A percentile compares a stretch with the other conserved stretches of the same genome.
Conservation (phyloP, 2,329 filamentous ascomycete species). For the Neofusicoccum ribis region DNA sequence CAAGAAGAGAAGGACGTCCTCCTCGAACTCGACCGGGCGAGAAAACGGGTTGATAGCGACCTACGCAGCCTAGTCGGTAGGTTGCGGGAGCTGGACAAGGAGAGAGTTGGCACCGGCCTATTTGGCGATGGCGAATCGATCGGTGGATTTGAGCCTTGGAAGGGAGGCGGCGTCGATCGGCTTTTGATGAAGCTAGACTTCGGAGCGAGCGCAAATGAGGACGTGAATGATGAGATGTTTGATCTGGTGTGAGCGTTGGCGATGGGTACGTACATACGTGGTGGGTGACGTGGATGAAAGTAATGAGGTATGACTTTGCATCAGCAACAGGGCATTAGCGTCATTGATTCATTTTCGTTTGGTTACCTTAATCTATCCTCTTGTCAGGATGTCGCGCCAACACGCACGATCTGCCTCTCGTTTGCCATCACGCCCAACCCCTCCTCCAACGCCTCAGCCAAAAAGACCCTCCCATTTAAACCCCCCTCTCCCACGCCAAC, state of each 20-base stretch:
- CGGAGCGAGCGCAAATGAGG: conserved; percentile 26
- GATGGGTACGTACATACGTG: too few relatives aligned
- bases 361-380: too few relatives aligned
- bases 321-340: too few relatives aligned
- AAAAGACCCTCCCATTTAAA: too few relatives aligned
- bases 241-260: not conserved
- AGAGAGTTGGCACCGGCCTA: conserved; percentile 38
- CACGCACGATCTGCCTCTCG: too few relatives aligned
- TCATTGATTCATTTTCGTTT: too few relatives aligned
- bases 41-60: conserved; percentile 64
- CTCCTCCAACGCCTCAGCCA: too few relatives aligned
- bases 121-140: conserved; percentile 24
- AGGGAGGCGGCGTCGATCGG: conserved; percentile 73
- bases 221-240: conserved; percentile 5
- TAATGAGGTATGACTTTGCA: too few relatives aligned
- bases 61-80: conserved; percentile 63
- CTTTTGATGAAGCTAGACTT: conserved; percentile 89
- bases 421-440: too few relatives aligned
- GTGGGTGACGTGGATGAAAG: too few relatives aligned
- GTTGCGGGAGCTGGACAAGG: conserved; percentile 61
- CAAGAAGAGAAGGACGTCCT: conserved; percentile 71
- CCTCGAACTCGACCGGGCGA: conserved; percentile 63
- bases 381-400: too few relatives aligned
- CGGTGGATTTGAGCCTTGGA: conserved; percentile 51
- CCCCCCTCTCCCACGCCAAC: too few relatives aligned